These are phyloP conservation scores for Penicillium sp. DNA, from an alignment of 2,329 filamentous ascomycete genomes.

Conservation along the genomic window DNA sequence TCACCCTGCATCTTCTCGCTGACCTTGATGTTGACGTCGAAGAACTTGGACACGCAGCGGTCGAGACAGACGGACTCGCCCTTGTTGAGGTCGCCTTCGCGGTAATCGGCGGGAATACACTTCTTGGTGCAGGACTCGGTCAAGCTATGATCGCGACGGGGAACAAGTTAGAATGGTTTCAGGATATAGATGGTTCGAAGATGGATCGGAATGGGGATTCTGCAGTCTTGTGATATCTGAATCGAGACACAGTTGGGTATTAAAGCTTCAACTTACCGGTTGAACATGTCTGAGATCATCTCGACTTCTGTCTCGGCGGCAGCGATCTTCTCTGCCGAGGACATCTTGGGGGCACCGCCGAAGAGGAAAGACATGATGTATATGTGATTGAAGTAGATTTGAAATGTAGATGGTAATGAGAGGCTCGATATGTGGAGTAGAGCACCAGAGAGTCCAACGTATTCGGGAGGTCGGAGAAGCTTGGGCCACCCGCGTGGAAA, in stretches of 20 bases:
- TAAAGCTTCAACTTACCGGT: constrained; percentile 63
- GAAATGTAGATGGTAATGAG: constrained; percentile 8
- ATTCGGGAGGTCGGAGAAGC: constrained; percentile 24
- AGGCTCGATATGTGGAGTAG: constrained; percentile 1
- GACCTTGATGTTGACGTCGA: constrained; percentile 97
- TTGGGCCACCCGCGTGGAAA: constrained; percentile 27
- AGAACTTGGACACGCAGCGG: constrained; percentile 96
- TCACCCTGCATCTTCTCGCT: constrained; percentile 94
- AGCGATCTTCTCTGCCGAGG: constrained; percentile 95
- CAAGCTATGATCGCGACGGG: constrained; percentile 56
- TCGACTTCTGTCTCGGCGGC: constrained; percentile 96
- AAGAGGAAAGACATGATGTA: constrained; percentile 69
- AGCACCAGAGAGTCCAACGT: constrained; percentile 4
- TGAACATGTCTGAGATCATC: constrained; percentile 97
- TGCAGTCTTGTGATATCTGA: background rate
- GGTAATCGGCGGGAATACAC: constrained; percentile 89
- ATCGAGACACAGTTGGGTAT: background rate
- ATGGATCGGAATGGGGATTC: background rate
- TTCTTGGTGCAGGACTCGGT: constrained; percentile 88
- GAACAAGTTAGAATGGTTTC: background rate
- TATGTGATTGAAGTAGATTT: constrained; percentile 11
- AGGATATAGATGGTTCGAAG: background rate
- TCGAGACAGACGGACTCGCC: constrained; percentile 98
- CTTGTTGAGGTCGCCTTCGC: constrained; percentile 96
- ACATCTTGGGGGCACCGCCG: constrained; percentile 73